These are phyloP conservation scores for Candida koratica DNA, from an alignment of 805 yeast genomes.

Conservation along the genomic window DNA sequence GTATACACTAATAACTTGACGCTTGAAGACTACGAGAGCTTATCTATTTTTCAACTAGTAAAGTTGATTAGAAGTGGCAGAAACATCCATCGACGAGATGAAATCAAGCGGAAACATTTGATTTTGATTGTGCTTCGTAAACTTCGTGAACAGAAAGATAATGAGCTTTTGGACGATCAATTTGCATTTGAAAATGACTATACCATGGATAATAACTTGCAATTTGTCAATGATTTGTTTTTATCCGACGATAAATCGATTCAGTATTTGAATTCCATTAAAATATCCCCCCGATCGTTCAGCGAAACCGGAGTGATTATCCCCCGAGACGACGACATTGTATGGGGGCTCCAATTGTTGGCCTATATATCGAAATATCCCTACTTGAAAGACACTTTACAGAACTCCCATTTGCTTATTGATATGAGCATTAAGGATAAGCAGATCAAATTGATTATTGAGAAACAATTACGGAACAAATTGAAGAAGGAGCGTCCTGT, in stretches of 20 bases:
- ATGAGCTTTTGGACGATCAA: constrained; percentile 30
- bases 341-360: constrained; percentile 86
- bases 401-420: constrained; percentile 70
- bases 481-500: constrained; percentile 31
- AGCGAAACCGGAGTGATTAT: constrained; percentile 66
- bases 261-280: constrained; percentile 18
- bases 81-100: constrained; percentile 12
- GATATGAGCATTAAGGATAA: constrained; percentile 50
- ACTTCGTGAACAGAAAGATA: constrained; percentile 34
- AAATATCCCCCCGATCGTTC: constrained; percentile 35
- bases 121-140: constrained; percentile 35
- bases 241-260: constrained; percentile 30
- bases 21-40: constrained; percentile 37
- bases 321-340: constrained; percentile 89
- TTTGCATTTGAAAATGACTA: constrained; percentile 29
- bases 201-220: constrained; percentile 41
- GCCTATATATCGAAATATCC: constrained; percentile 94
- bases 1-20: constrained; percentile 25
- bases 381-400: constrained; percentile 66
- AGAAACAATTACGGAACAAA: constrained; percentile 32
- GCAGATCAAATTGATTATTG: constrained; percentile 33
- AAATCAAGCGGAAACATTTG: constrained; percentile 34
- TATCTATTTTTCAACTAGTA: constrained; percentile 35
- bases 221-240: constrained; percentile 38
- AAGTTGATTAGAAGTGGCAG: constrained; percentile 29